Conservation (phyloP, 148 eudicot species). For the Vaccinium darrowii region DNA sequence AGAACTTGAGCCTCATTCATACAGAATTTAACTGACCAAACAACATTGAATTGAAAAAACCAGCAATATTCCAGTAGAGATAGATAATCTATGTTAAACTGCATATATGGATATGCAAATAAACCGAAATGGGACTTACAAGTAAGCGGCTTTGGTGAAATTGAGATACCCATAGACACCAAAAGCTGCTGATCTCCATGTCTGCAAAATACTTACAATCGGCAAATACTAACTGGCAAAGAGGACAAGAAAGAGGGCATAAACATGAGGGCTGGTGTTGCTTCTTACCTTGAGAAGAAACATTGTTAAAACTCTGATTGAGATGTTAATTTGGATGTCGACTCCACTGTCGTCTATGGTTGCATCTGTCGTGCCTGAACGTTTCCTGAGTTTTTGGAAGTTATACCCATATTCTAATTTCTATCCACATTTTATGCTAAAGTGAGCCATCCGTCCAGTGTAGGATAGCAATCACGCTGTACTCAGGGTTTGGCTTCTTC, state of each 20-base stretch:
- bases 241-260: neutral
- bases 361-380: neutral
- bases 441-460: neutral
- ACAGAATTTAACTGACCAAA: neutral
- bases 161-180: neutral
- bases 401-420: too few species aligned
- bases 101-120: neutral
- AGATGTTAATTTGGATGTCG: slow-evolving; percentile 12
- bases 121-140: neutral
- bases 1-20: too few species aligned
- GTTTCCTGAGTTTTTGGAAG: neutral
- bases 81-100: neutral
- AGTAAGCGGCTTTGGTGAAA: slow-evolving; percentile 10
- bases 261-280: neutral
- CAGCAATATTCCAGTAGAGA: neutral
- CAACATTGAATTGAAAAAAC: neutral
- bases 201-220: slow-evolving; percentile 26
- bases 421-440: neutral
- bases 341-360: neutral
- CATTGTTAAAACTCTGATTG: slow-evolving; percentile 41
- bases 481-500: neutral
- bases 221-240: neutral
- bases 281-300: slow-evolving; percentile 62
- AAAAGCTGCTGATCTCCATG: slow-evolving; percentile 85
- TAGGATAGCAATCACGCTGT: neutral